Percentiles rank a stretch among this genome's conserved stretches.
These are phyloP conservation scores for Acer saccharum DNA, from an alignment of 345 rosid genomes.

Conservation along the genomic window DNA sequence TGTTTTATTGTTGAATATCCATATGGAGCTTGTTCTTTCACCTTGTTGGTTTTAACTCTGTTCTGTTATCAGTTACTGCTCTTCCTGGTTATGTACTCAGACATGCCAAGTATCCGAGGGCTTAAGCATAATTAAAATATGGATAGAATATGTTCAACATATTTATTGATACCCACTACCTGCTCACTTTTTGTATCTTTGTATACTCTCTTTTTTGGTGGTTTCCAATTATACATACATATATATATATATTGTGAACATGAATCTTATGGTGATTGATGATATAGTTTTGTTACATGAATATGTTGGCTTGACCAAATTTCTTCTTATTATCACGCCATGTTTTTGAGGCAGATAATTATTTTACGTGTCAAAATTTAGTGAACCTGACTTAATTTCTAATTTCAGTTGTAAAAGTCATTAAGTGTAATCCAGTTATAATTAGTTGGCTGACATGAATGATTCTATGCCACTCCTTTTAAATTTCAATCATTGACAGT, in stretches of 20 bases:
- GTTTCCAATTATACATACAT: not conserved
- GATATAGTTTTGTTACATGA: not conserved
- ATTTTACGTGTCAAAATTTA: constrained; percentile 13
- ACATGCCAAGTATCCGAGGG: not conserved
- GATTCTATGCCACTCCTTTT: constrained; percentile 35
- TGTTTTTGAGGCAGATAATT: not conserved
- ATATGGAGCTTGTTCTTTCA: constrained; percentile 1
- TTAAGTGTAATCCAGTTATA: constrained; percentile 13
- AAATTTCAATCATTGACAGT: constrained; percentile 55
- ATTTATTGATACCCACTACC: not conserved
- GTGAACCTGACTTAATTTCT: constrained; percentile 12
- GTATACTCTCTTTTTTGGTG: not conserved
- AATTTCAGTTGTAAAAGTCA: constrained; percentile 5
- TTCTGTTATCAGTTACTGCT: not conserved
- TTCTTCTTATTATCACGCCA: constrained; percentile 10
- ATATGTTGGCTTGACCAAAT: constrained; percentile 1
- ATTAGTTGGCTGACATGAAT: constrained; percentile 9
- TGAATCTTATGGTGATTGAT: not conserved
- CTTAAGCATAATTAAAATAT: not conserved
- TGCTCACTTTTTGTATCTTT: no score
- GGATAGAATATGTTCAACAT: not conserved
- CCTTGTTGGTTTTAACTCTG: constrained; percentile 10
- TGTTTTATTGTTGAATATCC: constrained; percentile 12
- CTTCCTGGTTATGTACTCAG: not conserved
- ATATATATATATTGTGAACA: not conserved